Conservation (phyloP, 208 protist species). For the Vickermania ingenoplastis region DNA sequence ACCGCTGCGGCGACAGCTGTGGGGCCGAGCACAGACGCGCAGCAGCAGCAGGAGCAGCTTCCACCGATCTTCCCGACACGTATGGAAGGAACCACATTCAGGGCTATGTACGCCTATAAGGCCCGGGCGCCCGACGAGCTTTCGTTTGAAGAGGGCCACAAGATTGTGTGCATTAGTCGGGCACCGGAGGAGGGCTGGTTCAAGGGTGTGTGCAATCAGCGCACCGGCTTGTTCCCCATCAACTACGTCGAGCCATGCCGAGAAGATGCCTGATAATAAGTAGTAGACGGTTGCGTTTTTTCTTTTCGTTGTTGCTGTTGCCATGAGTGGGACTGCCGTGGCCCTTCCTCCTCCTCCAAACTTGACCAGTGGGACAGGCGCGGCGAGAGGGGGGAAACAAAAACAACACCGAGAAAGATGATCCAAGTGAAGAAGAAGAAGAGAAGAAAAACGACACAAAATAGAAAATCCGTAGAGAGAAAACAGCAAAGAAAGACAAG, state of each 20-base stretch:
- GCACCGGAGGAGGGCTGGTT: conserved; percentile 86
- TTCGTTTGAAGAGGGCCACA: conserved; percentile 59
- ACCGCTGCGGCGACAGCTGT: conserved; percentile 2
- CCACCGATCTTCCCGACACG: conserved; percentile 6
- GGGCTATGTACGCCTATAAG: conserved; percentile 68
- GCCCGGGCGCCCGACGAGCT: conserved; percentile 79
- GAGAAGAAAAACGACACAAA: no score
- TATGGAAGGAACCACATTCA: conserved; percentile 63
- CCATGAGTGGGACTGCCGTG: neutral
- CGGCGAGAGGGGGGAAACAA: neutral
- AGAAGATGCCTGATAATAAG: conserved; percentile 3
- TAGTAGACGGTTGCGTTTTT: conserved; percentile 2
- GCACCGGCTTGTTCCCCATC: conserved; percentile 80
- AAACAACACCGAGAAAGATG: no score
- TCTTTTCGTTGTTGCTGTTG: conserved; percentile 8
- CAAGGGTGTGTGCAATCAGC: conserved; percentile 80
- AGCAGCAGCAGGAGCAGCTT: neutral
- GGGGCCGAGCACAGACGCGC: neutral
- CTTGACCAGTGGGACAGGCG: neutral
- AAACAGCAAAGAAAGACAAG: no score
- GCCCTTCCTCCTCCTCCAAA: neutral
- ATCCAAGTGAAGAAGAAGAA: no score
- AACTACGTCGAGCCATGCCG: conserved; percentile 64
- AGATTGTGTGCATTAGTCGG: conserved; percentile 68
- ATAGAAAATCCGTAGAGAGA: no score